Evolutionary conservation across 768 basidiomycete genomes (phyloP), one percentile per base, ranked within the genome.

Genomic region (Pleurotus ostreatus): DNA sequence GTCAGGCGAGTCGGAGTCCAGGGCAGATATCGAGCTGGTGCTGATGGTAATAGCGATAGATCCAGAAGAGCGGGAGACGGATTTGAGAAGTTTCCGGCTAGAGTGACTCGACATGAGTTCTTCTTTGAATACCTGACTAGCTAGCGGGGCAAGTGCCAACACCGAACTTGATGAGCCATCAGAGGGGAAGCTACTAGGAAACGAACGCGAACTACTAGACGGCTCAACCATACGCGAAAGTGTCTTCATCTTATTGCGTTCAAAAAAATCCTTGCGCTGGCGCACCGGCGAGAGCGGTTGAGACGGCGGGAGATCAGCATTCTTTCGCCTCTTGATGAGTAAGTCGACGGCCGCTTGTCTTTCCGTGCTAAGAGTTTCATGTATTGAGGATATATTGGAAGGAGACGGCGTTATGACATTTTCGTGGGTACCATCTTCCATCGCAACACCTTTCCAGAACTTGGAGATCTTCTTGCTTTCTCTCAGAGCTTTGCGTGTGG

Each of bases 401-500:
- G 59, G 23, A 40, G 64, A 65, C 34, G 64, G 63, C 9, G 64
- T 63, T 23, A 61, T 43, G 4, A 57, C 49, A 26, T 59, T 48
- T 12, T 47, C 54, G 40, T 59, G 57, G 12, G 51, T 40, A 12
- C 38, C 20, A 16, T 60, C 56, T 53, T 66, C 66, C 49, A 67
- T 67, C 34, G 70, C 72, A 16, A 68, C 62, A 13, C 58, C 67
- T 62, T 75, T 76, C 75, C 74, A 75, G 45, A 75, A 76, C 43
- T 68, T 70, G 48, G 66, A 58, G 26, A 60, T 63, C 55, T 74
- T 75, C 61, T 62, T 71, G 52, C 64, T 63, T 15, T 68, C 61
- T 45, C 62, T 67, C 47, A 70, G 65, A 43, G 74, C 69, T 45
- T 62, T 68, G 46, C 70, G 65, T 25, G 65, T 55, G 45, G 65